These are phyloP conservation scores for Pyrus hybrid DNA, from an alignment of 331 rosid species.

Conservation along the genomic window DNA sequence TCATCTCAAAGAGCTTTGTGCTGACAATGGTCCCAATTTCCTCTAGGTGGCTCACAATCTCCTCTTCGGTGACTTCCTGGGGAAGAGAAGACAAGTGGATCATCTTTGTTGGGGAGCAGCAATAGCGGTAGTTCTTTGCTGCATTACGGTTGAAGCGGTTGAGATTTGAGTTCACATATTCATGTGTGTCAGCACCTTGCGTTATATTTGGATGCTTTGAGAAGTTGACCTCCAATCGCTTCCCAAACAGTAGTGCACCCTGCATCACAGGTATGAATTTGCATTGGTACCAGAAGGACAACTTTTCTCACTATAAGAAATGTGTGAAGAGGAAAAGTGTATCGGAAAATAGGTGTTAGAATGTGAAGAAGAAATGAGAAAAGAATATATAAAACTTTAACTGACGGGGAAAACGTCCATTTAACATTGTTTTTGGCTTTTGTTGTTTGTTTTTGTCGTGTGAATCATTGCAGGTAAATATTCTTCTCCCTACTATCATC, in stretches of 20 bases:
- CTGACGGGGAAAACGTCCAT: background rate
- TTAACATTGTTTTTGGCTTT: background rate
- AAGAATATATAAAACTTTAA: background rate
- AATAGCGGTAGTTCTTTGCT: conserved; percentile 91
- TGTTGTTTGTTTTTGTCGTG: background rate
- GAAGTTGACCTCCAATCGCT: conserved; percentile 88
- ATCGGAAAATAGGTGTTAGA: background rate
- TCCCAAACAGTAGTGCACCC: conserved; percentile 87
- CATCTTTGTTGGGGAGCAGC: conserved; percentile 96
- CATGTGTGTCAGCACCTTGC: conserved; percentile 93
- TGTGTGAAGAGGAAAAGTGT: background rate
- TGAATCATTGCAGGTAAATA: background rate
- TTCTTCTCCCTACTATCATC: background rate
- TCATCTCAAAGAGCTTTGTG: conserved; percentile 91
- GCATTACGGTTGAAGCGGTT: conserved; percentile 96
- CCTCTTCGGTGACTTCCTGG: conserved; percentile 81
- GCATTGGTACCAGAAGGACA: background rate
- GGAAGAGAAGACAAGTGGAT: conserved; percentile 88
- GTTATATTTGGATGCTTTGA: conserved; percentile 83
- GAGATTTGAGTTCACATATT: conserved; percentile 80
- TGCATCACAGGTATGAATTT: conserved; percentile 19
- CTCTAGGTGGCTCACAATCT: conserved; percentile 64
- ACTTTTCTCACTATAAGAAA: background rate
- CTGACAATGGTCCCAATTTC: conserved; percentile 70
- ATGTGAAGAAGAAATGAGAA: background rate